Conservation (phyloP, 2,329 filamentous ascomycete species). For the Scedosporium minutisporum region DNA sequence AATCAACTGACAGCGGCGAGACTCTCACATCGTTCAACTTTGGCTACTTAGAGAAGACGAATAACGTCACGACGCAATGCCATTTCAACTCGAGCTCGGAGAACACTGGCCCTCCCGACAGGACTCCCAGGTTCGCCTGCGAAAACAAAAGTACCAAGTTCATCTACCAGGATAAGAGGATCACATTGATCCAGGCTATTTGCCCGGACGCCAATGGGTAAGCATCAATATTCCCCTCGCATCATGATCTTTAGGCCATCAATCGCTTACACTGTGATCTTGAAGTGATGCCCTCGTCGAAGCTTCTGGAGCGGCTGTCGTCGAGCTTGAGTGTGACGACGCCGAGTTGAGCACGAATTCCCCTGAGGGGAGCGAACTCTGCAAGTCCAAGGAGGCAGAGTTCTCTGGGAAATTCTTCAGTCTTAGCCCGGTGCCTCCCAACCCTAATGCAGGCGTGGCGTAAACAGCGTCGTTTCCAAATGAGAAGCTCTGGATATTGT, state of each 20-base stretch:
- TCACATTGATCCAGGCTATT: constrained; percentile 35
- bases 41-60: constrained; percentile 29
- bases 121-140: constrained; percentile 31
- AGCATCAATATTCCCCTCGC: constrained; percentile 10
- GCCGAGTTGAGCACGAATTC: neutral
- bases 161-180: constrained; percentile 25
- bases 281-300: constrained; percentile 10
- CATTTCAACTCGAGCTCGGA: constrained; percentile 31
- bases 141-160: constrained; percentile 31
- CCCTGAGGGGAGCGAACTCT: neutral
- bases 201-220: constrained; percentile 29
- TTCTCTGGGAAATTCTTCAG: constrained; percentile 7
- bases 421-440: neutral
- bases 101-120: constrained; percentile 20
- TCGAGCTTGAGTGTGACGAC: constrained; percentile 9
- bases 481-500: neutral
- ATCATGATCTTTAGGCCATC: neutral
- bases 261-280: neutral
- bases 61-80: constrained; percentile 30
- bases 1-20: constrained; percentile 23
- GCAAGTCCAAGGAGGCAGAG: constrained; percentile 8
- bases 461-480: neutral
- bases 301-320: constrained; percentile 10
- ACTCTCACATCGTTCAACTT: constrained; percentile 27
- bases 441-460: neutral